Evolutionary conservation across 345 rosid species (phyloP), one percentile per base, ranked within the genome.

Genomic region (Corchorus olitorius): DNA sequence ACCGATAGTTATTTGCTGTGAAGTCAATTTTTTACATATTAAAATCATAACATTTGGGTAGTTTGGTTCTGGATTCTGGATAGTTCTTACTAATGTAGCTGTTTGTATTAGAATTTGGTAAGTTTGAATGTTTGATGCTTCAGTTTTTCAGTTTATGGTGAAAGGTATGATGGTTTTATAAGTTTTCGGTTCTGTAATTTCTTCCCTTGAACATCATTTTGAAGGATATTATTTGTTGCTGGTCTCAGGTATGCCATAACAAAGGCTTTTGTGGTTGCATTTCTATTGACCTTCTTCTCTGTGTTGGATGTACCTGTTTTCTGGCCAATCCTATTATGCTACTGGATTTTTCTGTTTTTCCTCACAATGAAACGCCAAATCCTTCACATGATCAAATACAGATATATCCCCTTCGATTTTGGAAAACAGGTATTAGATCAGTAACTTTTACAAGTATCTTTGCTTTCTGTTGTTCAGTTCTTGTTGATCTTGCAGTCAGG

Each of bases 291-390:
- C 33, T 91, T 91, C 79, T 72, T 93, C 81, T 86, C 94, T 10
- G 78, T 89, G 65, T 86, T 93, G 76, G 97, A 93, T 50, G 97
- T 93, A 15, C 97, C 97, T 78, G 91, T 93, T 73, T 93, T 93
- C 83, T 93, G 97, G 97, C 97, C 97, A 0, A 92, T 89, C 77
- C 78, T 92, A 75, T 77, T 91, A 17, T 87, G 86, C 79, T 90
- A 91, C 84, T 92, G 95, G 95, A 71, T 92, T 61, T 87, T 91
- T 81, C 89, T 92, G 27, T 89, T 84, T 83, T 81, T 87, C 60
- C 91, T 92, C n/a, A 88, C 93, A 12, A 89, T 85, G 92, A 89
- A 86, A 81, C 92, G 91, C 43, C 90, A 86, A 50, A 85, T 91
- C 16, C 70, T 83, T 76, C 97, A 88, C 80, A 91, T 91, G 97